These are phyloP conservation scores for Globisporangium mamillatum DNA, from an alignment of 352 stramenopile species.

Conservation along the genomic window DNA sequence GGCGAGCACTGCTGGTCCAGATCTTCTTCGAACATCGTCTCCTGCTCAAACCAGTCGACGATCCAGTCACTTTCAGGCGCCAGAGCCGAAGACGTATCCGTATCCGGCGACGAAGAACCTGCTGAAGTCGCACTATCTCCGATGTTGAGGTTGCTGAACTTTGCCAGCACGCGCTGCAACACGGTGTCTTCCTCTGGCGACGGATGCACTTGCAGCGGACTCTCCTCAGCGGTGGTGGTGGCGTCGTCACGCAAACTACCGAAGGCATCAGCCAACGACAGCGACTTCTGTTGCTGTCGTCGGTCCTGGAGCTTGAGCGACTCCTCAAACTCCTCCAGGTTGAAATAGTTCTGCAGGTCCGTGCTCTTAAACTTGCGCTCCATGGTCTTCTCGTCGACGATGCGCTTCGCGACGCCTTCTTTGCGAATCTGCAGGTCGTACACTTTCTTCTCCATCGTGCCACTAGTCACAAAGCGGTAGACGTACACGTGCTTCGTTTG, in stretches of 20 bases:
- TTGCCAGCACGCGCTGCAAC: constrained; percentile 43
- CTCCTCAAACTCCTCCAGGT: constrained; percentile 75
- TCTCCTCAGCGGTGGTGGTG: constrained; percentile 17
- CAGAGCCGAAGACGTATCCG: not conserved
- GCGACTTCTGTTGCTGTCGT: not conserved
- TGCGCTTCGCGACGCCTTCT: constrained; percentile 84
- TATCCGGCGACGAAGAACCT: not conserved
- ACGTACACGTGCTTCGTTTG: constrained; percentile 91
- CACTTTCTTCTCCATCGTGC: constrained; percentile 93
- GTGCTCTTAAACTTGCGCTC: constrained; percentile 80
- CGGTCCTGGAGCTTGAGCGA: constrained; percentile 42
- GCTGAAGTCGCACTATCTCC: constrained; percentile 5
- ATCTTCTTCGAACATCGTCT: constrained; percentile 90
- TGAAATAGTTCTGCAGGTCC: constrained; percentile 85
- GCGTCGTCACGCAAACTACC: not conserved
- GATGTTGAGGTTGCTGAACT: constrained; percentile 25
- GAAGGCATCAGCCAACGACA: not conserved
- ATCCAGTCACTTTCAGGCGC: constrained; percentile 33
- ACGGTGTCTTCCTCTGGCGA: constrained; percentile 49
- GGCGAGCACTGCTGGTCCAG: constrained; percentile 74
- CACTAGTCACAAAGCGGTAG: constrained; percentile 89
- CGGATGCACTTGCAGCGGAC: not conserved
- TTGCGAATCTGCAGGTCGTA: constrained; percentile 90
- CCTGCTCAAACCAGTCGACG: constrained; percentile 86
- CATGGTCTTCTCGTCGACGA: constrained; percentile 85